These are phyloP conservation scores for Pyrenophora graminea DNA, from an alignment of 2,329 filamentous ascomycete genomes.

Conservation along the genomic window DNA sequence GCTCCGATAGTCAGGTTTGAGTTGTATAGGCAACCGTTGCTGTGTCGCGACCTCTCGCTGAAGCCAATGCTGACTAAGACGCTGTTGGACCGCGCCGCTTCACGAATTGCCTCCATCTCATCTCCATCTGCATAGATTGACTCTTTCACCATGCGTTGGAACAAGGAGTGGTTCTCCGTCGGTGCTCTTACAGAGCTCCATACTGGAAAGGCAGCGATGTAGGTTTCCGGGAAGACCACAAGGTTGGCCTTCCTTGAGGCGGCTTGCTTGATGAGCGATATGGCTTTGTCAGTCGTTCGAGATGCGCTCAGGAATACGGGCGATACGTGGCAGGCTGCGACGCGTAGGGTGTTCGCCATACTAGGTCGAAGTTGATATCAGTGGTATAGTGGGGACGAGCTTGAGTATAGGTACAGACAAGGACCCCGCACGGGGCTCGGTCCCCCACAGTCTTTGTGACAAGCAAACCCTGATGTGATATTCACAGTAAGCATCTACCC, in stretches of 20 bases:
- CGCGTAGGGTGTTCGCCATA: slow-evolving; percentile 23
- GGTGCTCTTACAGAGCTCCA: slow-evolving; percentile 57
- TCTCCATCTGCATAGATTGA: slow-evolving; percentile 14
- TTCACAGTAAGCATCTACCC: no score
- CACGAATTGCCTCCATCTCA: slow-evolving; percentile 35
- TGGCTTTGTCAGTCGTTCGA: slow-evolving; percentile 54
- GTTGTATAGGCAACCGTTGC: slow-evolving; percentile 57
- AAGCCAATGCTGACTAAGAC: slow-evolving; percentile 57
- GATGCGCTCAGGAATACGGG: slow-evolving; percentile 55
- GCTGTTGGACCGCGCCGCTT: slow-evolving; percentile 43
- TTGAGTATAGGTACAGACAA: no score
- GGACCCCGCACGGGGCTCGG: background rate
- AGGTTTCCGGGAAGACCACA: slow-evolving; percentile 60
- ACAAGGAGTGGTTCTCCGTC: slow-evolving; percentile 56
- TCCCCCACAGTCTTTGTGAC: no score
- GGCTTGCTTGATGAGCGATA: slow-evolving; percentile 53
- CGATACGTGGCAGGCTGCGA: slow-evolving; percentile 36
- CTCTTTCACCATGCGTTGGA: slow-evolving; percentile 48
- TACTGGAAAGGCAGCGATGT: slow-evolving; percentile 58
- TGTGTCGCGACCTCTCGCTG: slow-evolving; percentile 53
- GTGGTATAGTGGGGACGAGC: background rate
- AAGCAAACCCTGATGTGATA: no score
- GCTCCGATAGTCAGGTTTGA: slow-evolving; percentile 55
- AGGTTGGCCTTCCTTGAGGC: slow-evolving; percentile 53
- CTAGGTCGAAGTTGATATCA: background rate